These are phyloP conservation scores for Alternaria dauci DNA, from an alignment of 2,329 filamentous ascomycete genomes.

Conservation along the genomic window DNA sequence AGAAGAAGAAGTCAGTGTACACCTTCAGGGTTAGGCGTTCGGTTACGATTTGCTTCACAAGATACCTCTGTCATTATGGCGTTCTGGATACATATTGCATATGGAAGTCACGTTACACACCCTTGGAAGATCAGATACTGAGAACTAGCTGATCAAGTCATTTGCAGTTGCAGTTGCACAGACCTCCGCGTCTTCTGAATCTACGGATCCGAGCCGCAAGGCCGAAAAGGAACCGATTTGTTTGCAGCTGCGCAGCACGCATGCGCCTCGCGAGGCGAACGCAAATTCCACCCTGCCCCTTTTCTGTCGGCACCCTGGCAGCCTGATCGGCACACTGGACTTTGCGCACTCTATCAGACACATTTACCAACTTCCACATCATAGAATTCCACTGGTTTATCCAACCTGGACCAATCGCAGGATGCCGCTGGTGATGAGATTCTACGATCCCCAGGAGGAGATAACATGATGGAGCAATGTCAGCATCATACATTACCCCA, in stretches of 20 bases:
- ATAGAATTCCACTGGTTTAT: not conserved
- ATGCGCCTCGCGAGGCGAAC: not conserved
- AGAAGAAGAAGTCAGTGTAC: not conserved
- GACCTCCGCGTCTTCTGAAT: no score
- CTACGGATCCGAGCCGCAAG: rapidly evolving
- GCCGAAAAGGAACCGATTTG: no score
- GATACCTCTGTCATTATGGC: slow-evolving; percentile 18
- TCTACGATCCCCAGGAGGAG: rapidly evolving
- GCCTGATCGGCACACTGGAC: not conserved
- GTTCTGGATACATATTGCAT: not conserved
- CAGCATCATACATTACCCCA: not conserved
- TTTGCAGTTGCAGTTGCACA: not conserved
- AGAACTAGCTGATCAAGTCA: not conserved
- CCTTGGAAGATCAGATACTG: not conserved
- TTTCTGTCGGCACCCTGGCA: not conserved
- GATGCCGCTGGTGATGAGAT: not conserved
- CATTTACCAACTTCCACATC: not conserved
- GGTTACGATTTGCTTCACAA: slow-evolving; percentile 9
- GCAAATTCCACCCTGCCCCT: not conserved
- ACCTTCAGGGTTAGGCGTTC: not conserved
- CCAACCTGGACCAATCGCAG: not conserved
- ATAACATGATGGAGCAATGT: not conserved
- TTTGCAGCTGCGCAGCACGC: no score
- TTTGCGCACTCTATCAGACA: not conserved
- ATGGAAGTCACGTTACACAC: not conserved